These are phyloP conservation scores for Chimonanthus salicifolius DNA, from an alignment of 164 flowering plant species.

Conservation along the genomic window DNA sequence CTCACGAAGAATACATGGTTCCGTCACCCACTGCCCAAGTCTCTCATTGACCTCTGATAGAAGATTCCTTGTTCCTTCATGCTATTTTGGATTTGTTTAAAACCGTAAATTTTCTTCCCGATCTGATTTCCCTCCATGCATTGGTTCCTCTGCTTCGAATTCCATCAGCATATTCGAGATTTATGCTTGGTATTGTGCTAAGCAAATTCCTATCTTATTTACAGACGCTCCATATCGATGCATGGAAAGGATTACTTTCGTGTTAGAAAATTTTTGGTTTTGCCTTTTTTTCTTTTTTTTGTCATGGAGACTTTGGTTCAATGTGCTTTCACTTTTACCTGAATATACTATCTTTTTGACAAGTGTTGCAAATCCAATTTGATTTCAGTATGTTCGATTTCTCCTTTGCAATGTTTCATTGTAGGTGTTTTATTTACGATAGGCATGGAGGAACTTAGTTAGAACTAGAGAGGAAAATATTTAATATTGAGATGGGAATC, in stretches of 20 bases:
- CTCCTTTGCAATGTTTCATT: not conserved
- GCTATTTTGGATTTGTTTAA: not conserved
- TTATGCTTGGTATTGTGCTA: slow-evolving; percentile 18
- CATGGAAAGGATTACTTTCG: no score
- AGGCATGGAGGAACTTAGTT: no score
- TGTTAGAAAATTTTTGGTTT: no score
- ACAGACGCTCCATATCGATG: no score
- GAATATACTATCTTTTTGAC: not conserved
- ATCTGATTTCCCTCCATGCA: not conserved
- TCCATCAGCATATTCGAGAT: slow-evolving; percentile 12
- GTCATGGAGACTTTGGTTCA: not conserved
- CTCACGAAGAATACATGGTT: no score
- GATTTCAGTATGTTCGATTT: not conserved
- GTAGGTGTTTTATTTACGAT: not conserved
- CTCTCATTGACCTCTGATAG: no score
- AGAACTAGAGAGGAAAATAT: no score
- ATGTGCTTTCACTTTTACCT: not conserved
- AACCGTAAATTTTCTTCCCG: not conserved
- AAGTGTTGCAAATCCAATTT: not conserved
- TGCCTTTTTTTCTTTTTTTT: no score
- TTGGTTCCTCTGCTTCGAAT: slow-evolving; percentile 5
- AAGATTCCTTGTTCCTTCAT: no score
- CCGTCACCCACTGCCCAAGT: no score
- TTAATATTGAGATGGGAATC: no score
- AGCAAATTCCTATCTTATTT: not conserved